Percentiles rank a stretch among this genome's conserved stretches.
Conservation (phyloP, 768 basidiomycete genomes). For the Hypsizygus marmoreus region DNA sequence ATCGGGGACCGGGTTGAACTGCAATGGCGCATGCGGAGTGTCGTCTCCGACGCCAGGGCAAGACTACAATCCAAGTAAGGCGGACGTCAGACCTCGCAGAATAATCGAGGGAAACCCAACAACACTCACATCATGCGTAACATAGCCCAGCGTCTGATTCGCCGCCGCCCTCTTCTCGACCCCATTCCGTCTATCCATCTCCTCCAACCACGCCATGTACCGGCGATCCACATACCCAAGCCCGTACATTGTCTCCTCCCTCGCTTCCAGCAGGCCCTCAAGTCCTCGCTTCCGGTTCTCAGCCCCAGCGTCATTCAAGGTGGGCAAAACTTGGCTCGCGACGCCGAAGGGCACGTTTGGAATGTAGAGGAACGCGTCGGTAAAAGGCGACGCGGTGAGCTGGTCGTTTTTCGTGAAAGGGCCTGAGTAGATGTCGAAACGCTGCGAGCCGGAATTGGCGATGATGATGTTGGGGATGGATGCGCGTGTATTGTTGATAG, state of each 20-base stretch:
- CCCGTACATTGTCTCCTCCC: slow-evolving; percentile 42
- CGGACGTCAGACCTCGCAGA: neutral
- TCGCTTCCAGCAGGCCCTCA: slow-evolving; percentile 27
- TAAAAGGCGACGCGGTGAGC: slow-evolving; percentile 71
- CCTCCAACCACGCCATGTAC: slow-evolving; percentile 49
- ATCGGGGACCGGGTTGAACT: slow-evolving; percentile 52
- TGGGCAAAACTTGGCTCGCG: slow-evolving; percentile 53
- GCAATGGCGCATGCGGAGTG: slow-evolving; percentile 58
- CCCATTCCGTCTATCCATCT: slow-evolving; percentile 46
- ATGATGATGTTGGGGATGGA: slow-evolving; percentile 62
- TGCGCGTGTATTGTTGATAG: slow-evolving; percentile 62
- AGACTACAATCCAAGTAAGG: slow-evolving; percentile 38
- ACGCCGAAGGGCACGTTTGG: slow-evolving; percentile 50
- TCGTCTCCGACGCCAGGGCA: slow-evolving; percentile 81
- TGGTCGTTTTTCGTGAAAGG: slow-evolving; percentile 81
- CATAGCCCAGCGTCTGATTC: slow-evolving; percentile 71
- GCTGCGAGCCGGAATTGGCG: slow-evolving; percentile 60
- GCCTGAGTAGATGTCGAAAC: slow-evolving; percentile 68
- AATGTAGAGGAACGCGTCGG: slow-evolving; percentile 64
- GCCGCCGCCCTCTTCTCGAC: slow-evolving; percentile 41
- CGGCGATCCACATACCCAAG: neutral
- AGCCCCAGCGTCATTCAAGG: slow-evolving; percentile 49
- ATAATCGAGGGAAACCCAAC: neutral
- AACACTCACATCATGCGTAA: slow-evolving; percentile 39
- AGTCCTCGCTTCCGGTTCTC: slow-evolving; percentile 34